Evolutionary conservation across 257 asterid species (phyloP), one percentile per base, ranked within the genome.

Genomic region (Anisodus acutangulus): DNA sequence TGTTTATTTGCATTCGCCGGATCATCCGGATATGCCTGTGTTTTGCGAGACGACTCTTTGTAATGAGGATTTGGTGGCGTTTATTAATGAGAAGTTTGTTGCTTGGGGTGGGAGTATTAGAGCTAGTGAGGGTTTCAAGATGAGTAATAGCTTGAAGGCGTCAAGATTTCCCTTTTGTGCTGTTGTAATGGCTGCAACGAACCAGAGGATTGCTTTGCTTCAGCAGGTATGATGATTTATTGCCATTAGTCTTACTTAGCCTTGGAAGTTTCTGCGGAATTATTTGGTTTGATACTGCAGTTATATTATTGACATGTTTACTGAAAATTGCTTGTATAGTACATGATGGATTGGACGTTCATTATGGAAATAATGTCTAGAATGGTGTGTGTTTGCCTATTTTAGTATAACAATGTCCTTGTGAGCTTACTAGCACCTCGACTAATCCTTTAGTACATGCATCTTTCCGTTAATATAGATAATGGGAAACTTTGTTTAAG

Each of bases 81-180:
- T 97, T 84, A 87, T 97, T 87, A 93, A 92, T 83, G 99, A 97
- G 90, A 95, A 97, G 74, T 97, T 97, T 71, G 97, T 97, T 84
- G 82, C 91, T 13, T 97, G 99, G 99, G 99, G 98, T 83, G 99
- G 97, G 67, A 97, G 97, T 82, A 95, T 97, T 41, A 93, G 96
- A 91, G 92, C 91, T n/a, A 97, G 97, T 78, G 99, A 97, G 84
- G 99, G 99, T 53, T 97, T 95, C 82, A 97, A 97, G 92, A 97
- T 97, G 99, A 93, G 99, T 79, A 97, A 95, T 82, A 97, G 98
- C 86, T 90, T 97, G 91, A 97, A 95, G 92, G 99, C 99, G 2
- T 97, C 99, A 0, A 91, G 98, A 87, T 97, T 82, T 78, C 99
- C 99, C 0, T 97, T 95, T 83, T 97, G 98, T 83, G 98, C 98